A percentile compares a stretch with the other conserved stretches of the same genome.
Conservation (phyloP, 2,329 filamentous ascomycete genomes). For the Albifimbria verrucaria region DNA sequence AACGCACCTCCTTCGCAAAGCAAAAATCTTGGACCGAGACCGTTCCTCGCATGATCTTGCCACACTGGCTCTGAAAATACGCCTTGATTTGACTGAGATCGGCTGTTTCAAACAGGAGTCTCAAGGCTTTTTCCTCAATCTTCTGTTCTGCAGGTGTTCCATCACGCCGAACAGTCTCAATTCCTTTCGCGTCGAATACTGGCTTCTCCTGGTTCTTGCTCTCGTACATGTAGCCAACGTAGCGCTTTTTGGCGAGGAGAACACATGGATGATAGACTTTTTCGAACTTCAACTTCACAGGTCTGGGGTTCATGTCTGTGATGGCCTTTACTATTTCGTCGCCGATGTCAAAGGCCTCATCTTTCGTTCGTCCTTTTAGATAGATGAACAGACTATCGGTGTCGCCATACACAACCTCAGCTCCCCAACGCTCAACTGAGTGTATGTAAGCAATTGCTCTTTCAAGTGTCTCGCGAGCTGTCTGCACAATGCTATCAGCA, state of each 20-base stretch:
- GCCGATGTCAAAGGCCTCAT: conserved; percentile 88
- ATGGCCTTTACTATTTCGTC: conserved; percentile 86
- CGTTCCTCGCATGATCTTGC: conserved; percentile 85
- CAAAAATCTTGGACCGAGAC: conserved; percentile 95
- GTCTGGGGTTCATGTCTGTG: conserved; percentile 84
- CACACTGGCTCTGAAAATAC: conserved; percentile 88
- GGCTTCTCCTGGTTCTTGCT: conserved; percentile 69
- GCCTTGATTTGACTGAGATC: conserved; percentile 85
- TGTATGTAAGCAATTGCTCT: conserved; percentile 92
- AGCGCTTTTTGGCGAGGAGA: conserved; percentile 92
- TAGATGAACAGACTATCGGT: conserved; percentile 94
- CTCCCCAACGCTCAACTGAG: conserved; percentile 80
- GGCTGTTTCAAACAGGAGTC: conserved; percentile 82
- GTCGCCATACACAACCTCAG: conserved; percentile 96
- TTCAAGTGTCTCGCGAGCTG: conserved; percentile 89
- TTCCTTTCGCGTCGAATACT: conserved; percentile 96
- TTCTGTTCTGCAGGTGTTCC: conserved; percentile 95
- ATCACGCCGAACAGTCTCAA: conserved; percentile 93
- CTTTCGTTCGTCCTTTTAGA: conserved; percentile 79
- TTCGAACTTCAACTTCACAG: conserved; percentile 95
- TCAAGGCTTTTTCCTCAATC: conserved; percentile 89
- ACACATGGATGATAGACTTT: conserved; percentile 97
- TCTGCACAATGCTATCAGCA: conserved; percentile 96
- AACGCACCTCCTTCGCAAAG: conserved; percentile 86
- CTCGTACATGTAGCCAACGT: conserved; percentile 98